Conservation (phyloP, 441 rosid species). For the Erodium moschatum region DNA sequence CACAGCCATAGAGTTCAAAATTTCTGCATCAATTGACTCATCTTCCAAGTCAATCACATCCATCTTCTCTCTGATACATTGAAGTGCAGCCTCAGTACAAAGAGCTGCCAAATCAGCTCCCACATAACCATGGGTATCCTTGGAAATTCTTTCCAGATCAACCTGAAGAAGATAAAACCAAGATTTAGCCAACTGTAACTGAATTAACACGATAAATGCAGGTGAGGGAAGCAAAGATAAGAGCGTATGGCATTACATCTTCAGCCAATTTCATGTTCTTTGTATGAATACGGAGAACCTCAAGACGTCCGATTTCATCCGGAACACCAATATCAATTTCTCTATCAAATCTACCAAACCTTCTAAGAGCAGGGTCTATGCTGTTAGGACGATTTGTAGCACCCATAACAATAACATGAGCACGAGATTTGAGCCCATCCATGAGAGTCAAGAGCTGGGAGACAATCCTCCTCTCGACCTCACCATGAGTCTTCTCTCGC, state of each 20-base stretch:
- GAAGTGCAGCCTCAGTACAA: slow-evolving; percentile 21
- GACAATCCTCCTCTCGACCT: not conserved
- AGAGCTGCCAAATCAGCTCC: slow-evolving; percentile 21
- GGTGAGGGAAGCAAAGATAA: not conserved
- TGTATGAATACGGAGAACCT: slow-evolving; percentile 16
- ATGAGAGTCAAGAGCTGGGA: slow-evolving; percentile 6
- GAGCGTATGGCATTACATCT: not conserved
- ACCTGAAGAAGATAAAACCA: not conserved
- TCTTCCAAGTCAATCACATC: slow-evolving; percentile 21
- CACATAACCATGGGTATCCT: slow-evolving; percentile 21
- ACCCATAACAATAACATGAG: slow-evolving; percentile 7
- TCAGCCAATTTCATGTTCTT: slow-evolving; percentile 1
- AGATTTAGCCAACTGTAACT: not conserved
- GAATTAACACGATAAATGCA: not conserved
- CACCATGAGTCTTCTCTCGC: slow-evolving; percentile 1
- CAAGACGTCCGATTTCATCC: slow-evolving; percentile 18
- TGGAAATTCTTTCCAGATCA: slow-evolving; percentile 13
- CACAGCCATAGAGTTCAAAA: slow-evolving; percentile 21
- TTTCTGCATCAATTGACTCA: slow-evolving; percentile 20
- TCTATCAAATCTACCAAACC: slow-evolving; percentile 20
- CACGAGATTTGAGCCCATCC: slow-evolving; percentile 4
- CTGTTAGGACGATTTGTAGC: slow-evolving; percentile 18
- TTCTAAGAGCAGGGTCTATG: slow-evolving; percentile 21
- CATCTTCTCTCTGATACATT: slow-evolving; percentile 21
- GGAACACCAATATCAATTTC: slow-evolving; percentile 15